Evolutionary conservation across 495 filamentous ascomycete species (phyloP).

Genomic region (Aspergillus heteromorphus): DNA sequence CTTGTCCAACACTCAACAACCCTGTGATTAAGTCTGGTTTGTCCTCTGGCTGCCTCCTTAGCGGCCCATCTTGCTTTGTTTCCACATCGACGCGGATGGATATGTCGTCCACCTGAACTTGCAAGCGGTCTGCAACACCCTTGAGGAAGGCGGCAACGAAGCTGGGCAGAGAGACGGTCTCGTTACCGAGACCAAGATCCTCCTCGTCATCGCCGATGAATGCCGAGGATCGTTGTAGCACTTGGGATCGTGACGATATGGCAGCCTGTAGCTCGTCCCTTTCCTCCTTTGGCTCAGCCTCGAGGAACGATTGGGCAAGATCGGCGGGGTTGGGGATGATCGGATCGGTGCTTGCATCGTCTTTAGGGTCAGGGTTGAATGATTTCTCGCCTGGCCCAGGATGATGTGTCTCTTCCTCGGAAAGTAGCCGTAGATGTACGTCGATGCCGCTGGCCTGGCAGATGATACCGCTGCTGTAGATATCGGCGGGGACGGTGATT

Average conservation of each 20-base stretch:
- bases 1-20: conserved; percentile 58
- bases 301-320: conserved; percentile 81
- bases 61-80: conserved; percentile 39
- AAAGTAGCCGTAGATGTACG: conserved; percentile 48
- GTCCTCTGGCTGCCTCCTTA: conserved; percentile 35
- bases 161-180: conserved; percentile 65
- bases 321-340: conserved; percentile 70
- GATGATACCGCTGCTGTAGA: conserved; percentile 71
- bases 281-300: conserved; percentile 71
- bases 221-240: conserved; percentile 41
- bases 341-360: conserved; percentile 33
- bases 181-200: conserved; percentile 63
- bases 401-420: conserved; percentile 26
- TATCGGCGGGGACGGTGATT: conserved; percentile 74
- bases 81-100: conserved; percentile 58
- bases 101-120: conserved; percentile 64
- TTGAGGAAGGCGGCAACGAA: conserved; percentile 81
- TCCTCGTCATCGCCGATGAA: conserved; percentile 55
- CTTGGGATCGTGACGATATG: conserved; percentile 57
- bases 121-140: conserved; percentile 73
- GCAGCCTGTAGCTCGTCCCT: conserved; percentile 72
- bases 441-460: conserved; percentile 75
- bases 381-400: conserved; percentile 8
- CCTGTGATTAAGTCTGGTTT: conserved; percentile 52
- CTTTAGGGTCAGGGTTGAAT: conserved; percentile 9